phyloP scores from a whole-genome alignment of 2,329 filamentous ascomycete genomes.

The Monilinia fructicola region DNA sequence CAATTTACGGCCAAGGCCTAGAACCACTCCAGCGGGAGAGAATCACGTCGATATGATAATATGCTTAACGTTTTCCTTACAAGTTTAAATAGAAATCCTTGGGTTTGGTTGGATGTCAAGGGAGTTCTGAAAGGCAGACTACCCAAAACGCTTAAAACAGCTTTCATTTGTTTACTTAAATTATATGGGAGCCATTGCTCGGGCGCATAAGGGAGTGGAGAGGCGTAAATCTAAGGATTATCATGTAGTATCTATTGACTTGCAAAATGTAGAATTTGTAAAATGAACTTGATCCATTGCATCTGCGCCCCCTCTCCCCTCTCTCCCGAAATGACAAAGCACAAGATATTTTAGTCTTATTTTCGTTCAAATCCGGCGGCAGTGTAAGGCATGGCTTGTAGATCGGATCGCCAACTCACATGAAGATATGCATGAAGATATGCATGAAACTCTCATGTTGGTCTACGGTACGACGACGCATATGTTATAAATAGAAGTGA shows the following conservation, averaged over 20 bases:
- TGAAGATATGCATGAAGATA: background rate
- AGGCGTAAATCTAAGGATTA: conserved; percentile 13
- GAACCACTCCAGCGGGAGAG: conserved; percentile 33
- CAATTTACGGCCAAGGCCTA: conserved; percentile 50
- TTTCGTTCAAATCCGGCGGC: no score
- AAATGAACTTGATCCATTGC: background rate
- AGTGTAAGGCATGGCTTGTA: background rate
- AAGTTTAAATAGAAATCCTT: conserved; percentile 14
- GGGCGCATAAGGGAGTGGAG: background rate
- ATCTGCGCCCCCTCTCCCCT: background rate
- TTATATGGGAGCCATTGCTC: background rate
- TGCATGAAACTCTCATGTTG: background rate
- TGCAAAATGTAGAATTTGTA: background rate
- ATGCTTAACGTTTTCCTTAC: conserved; percentile 23
- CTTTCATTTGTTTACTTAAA: conserved; percentile 19
- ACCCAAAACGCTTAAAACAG: conserved; percentile 8
- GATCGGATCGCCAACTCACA: background rate
- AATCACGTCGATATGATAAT: conserved; percentile 40
- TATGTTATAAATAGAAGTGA: no score
- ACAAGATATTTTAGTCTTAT: background rate
- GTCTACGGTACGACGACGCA: no score
- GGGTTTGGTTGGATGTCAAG: conserved; percentile 11
- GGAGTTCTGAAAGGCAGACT: conserved; percentile 16
- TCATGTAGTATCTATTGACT: conserved; percentile 1
- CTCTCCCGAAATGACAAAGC: background rate